Base-by-base conservation (phyloP, 306 rosid species). In the Macrotyloma uniflorum region DNA sequence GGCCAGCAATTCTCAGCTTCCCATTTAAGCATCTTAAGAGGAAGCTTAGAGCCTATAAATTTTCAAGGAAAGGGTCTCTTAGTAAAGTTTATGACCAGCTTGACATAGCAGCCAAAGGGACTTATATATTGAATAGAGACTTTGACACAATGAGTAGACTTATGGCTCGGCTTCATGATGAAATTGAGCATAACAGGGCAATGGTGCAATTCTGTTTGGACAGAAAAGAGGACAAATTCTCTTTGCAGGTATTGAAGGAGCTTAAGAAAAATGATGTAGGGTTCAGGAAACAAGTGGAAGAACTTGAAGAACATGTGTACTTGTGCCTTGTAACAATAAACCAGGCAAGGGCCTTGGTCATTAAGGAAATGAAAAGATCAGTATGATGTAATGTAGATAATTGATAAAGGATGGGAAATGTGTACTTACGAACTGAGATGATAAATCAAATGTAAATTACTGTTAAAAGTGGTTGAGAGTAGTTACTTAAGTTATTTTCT, bases 81-180 rank as follows among this genome's bases (percentile, higher is more conserved):
- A 43, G 80, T n/a, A 51, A 66, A 77, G 82, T 79, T 24, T 57
- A 87, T 19, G 85, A 83, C 15, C 90, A 87, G 46, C 68, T 89
- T 42, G 96, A 89, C 28, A 64, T 70, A 22, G 90, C 92, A 22
- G 87, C 93, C 0, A 91, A 89, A 53, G 93, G 92, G 23, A 86
- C 86, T 22, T 91, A 86, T 28, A 85, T 89, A 50, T 32, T 89
- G 87, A 83, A 75, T 3, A 79, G 85, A 66, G 90, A 86, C 79
- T 87, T 87, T 10, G 89, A 91, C 5, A 88, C 88, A 38, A 86
- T 84, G 81, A 85, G 92, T 28, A 33, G 90, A n/a, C 86, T 88
- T 6, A 85, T 88, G 13, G 76, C 77, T 7, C 16, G 90, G 38
- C 77, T 91, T 47, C 85, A 67, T 5, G 86, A 85, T 71, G 92